Base-by-base conservation (phyloP, 441 rosid species). In the Euphorbia schlechtendalii region DNA sequence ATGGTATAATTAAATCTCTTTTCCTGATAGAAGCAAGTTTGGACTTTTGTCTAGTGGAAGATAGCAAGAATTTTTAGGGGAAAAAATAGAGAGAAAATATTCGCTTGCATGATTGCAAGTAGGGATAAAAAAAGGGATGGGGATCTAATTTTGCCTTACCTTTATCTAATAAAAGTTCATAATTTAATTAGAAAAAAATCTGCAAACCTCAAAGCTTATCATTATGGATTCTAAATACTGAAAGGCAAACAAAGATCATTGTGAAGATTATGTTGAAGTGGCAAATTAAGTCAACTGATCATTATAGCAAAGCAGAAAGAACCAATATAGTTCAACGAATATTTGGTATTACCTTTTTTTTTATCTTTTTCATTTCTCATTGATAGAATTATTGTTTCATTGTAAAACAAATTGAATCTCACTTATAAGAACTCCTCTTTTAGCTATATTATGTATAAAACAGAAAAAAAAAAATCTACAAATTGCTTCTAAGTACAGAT, bases 1-100 rank as follows among this genome's bases (percentile, higher is more conserved):
- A 45, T 3, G 58, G 59, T 32, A 65, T 18, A 46, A 51, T 51
- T 12, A 9, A 38, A 52, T 77, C 61, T 56, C 71, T 38, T 53
- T 68, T 43, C 45, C 28, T 71, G 78, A 76, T 56, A 56, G 78
- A 66, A 76, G 69, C 83, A 74, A 56, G 66, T 70, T 73, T 70
- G 81, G 80, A 74, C 82, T 82, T 78, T 82, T 68, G 87, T 84
- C 0, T 46, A 43, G 77, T 56, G 77, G 80, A 82, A 84, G 83
- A 73, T 73, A 68, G 34, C 63, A 65, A 64, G 83, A 80, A 81
- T 77, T 63, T 68, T 63, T 17, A 5, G 12, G 48, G 20, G 59
- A 41, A 59, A 27, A 40, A 40, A 40, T 12, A 40, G 60, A 75
- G 62, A 6, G 51, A 61, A 48, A 64, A 78, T 69, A 85, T 78